Base-by-base conservation (phyloP, 768 basidiomycete genomes). In the Psilocybe tampanensis region DNA sequence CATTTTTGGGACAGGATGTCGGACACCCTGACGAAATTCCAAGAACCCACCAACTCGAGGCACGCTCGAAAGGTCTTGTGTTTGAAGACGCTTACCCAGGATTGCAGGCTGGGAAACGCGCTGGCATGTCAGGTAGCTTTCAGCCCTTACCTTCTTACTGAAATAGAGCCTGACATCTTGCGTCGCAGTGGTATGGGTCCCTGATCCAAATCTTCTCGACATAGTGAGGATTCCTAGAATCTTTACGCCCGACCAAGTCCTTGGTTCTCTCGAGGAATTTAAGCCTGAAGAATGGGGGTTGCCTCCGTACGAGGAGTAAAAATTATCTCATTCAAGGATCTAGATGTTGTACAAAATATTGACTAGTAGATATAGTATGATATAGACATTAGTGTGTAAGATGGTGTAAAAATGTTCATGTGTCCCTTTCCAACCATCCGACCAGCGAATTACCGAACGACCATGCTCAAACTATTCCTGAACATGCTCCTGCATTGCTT, bases 21-120 rank as follows among this genome's bases (percentile, higher is more conserved):
- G 88, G 89, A 3, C 69, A 76, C 55, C 69, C 76, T 13, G 72
- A 76, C 19, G 70, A 64, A 11, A 55, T 66, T 54, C 67, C 56
- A 41, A 70, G 66, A 3, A 70, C 74, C 18, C 70, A 63, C 39
- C 73, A 85, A 62, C 63, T 62, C 33, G 67, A 61, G 32, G 86
- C 86, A 68, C 76, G 90, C 39, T 69, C 68, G 29, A 83, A 76
- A 56, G 91, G 91, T 0, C 74, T 95, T 0, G 86, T 95, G 2
- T 90, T 95, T 56, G 93, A 95, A 70, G 93, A 95, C 68, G 85
- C 85, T 3, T 71, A 91, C 41, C 83, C 83, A 0, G 93, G 93
- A 0, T 76, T 95, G 60, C 83, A 88, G 61, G 91, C 92, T 7
- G 93, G 86, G 3, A 90, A 89, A 66, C 78, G 89, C 55, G 92